Conservation (phyloP, 2,329 filamentous ascomycete genomes). For the Fusarium heterosporum region DNA sequence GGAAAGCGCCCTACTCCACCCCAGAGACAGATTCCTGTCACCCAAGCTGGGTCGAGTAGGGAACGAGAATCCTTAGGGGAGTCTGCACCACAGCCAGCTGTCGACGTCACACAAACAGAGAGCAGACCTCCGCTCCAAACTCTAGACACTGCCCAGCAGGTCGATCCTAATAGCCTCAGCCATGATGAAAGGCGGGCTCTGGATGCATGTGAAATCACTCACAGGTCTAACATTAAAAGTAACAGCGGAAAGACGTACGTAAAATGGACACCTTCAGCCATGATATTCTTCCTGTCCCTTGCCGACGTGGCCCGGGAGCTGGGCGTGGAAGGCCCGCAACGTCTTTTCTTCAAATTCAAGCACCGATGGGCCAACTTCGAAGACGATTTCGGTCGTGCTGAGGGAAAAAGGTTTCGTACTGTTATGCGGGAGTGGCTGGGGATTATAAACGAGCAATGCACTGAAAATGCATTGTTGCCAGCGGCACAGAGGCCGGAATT, state of each 20-base stretch:
- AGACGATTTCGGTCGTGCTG: not conserved
- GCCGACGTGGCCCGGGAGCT: not conserved
- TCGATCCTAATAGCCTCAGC: not conserved
- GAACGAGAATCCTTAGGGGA: not conserved
- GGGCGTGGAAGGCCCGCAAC: not conserved
- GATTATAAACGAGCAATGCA: not conserved
- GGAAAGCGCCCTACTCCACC: not conserved
- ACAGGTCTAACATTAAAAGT: not conserved
- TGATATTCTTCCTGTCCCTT: slow-evolving; percentile 17
- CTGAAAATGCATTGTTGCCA: not conserved
- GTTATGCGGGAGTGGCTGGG: not conserved
- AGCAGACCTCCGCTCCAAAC: too few species aligned
- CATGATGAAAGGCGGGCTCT: not conserved
- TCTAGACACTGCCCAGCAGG: not conserved
- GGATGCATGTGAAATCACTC: not conserved
- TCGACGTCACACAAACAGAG: not conserved
- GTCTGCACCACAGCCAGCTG: not conserved
- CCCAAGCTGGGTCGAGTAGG: slow-evolving; percentile 1
- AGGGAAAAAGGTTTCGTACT: not conserved
- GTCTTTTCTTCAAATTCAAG: not conserved
- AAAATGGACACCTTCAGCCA: not conserved
- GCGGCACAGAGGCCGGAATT: not conserved
- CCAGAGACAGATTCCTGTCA: not conserved
- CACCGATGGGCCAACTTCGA: not conserved
- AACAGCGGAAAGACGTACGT: not conserved